Evolutionary conservation across 2,329 filamentous ascomycete species (phyloP), one percentile per base, ranked within the genome.

Genomic region (Penicillium sp.): DNA sequence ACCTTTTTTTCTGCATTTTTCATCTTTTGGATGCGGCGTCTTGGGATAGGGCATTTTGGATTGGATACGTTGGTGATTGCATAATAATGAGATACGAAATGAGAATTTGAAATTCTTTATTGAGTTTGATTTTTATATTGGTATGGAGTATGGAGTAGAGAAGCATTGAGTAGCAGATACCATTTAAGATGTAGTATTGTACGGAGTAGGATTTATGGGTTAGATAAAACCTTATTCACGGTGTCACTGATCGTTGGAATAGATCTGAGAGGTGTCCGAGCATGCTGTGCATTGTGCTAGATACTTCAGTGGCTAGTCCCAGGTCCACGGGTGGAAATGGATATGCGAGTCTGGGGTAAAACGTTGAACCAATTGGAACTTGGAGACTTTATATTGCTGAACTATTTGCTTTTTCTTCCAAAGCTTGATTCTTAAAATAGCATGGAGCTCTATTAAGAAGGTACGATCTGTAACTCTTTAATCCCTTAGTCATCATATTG

Each of bases 1-100:
- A 9, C 18, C 18, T 29, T 48, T 39, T 45, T 45, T 54, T n/a
- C n/a, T 51, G 53, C 57, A 57, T 60, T 56, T 27, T 45, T 14
- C 11, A 43, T 34, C 27, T 22, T 38, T 38, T 7, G 36, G 52
- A 38, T 24, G 31, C 42, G 52, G 52, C 38, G 53, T 55, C 36
- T 18, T 46, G 31, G 50, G n/a, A 6, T 49, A 21, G 51, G 51
- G 51, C 51, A 45, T 53, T 13, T n/a, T 31, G 29, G 43, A 27
- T 10, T 27, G 36, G 42, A 24, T n/a, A 14, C 27, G 16, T 43
- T 43, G 21, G n/a, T 42, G 18, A 21, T 31, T 32, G 16, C 10
- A n/a, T 21, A n/a, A 34, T 24, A 45, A 53, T 18, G 51, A 48
- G 40, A 41, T 18, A 32, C 16, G 43, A 43, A 49, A 40, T 38